Evolutionary conservation across 202 grass and related monocot genomes (phyloP), one percentile per base, ranked within the genome.

Genomic region (Setaria viridis): DNA sequence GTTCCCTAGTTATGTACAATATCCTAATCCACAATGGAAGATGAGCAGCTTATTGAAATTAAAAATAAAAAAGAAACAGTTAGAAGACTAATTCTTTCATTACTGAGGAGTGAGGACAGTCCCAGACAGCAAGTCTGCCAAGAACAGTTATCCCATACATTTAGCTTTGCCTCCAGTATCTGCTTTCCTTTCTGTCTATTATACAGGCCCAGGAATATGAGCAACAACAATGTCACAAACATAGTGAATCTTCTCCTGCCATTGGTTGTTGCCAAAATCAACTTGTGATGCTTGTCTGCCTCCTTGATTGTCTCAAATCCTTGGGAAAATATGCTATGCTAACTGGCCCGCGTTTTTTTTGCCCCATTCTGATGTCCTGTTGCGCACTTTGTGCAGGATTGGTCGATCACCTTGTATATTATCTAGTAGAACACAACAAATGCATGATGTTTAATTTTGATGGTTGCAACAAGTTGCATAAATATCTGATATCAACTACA

Each of bases 401-500:
- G 16, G 16, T 69, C 47, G 50, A 69, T 57, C 30, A 21, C 82
- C 53, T 35, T 70, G 63, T 25, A 57, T 57, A 74, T 74, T 65
- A 32, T 53, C 60, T 62, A 45, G 49, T 21, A 58, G 35, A 75
- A 9, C 11, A 75, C n/a, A 81, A 68, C 60, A 68, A 20, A 21
- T 74, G 70, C 34, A 4, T 4, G 29, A 17, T 47, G 34, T 74
- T 74, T 56, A 80, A 47, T 65, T 80, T 57, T 17, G 58, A 57
- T 46, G 5, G 62, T 48, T 75, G 59, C 41, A 87, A 37, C 50
- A 59, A 57, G 10, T 47, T 68, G 19, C 33, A 79, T 37, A 58
- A 53, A 84, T 75, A 84, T 29, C 74, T 57, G 62, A 67, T 34
- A 45, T 67, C n/a, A 59, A 47, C 77, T 34, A 32, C 39, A 21